A percentile compares a stretch with the other conserved stretches of the same genome.
Evolutionary conservation across 495 filamentous ascomycete genomes (phyloP).

Genomic region (Neurospora sp.): DNA sequence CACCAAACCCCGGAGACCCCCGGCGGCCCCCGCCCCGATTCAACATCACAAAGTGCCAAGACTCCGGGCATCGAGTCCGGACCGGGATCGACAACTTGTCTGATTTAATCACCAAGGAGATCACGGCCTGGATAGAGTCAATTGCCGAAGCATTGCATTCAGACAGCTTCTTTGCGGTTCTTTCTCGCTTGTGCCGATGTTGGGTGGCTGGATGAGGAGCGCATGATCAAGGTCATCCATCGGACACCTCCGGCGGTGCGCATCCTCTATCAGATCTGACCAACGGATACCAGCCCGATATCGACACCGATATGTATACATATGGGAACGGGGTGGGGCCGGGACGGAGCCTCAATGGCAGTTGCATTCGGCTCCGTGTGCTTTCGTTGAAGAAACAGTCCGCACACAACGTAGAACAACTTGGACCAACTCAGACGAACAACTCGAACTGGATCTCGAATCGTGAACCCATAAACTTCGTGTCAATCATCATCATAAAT

Average conservation of each 20-base stretch:
- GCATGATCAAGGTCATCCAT: not conserved
- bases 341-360: not conserved
- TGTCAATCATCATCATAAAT: not conserved
- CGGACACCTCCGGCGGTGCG: not conserved
- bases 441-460: not conserved
- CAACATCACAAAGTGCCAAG: not conserved
- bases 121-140: not conserved
- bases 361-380: not conserved
- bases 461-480: not conserved
- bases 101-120: not conserved
- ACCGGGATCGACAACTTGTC: not conserved
- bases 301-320: not conserved
- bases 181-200: not conserved
- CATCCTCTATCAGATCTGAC: not conserved
- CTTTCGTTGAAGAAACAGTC: not conserved
- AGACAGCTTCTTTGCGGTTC: not conserved
- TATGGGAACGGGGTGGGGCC: not conserved
- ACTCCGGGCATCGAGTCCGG: not conserved
- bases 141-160: not conserved
- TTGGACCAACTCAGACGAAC: not conserved
- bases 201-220: not conserved
- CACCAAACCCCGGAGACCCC: not conserved
- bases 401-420: not conserved
- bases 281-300: not conserved
- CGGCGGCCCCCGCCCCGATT: not conserved